phyloP scores from a whole-genome alignment of 495 filamentous ascomycete species.

The Neurospora sp. region DNA sequence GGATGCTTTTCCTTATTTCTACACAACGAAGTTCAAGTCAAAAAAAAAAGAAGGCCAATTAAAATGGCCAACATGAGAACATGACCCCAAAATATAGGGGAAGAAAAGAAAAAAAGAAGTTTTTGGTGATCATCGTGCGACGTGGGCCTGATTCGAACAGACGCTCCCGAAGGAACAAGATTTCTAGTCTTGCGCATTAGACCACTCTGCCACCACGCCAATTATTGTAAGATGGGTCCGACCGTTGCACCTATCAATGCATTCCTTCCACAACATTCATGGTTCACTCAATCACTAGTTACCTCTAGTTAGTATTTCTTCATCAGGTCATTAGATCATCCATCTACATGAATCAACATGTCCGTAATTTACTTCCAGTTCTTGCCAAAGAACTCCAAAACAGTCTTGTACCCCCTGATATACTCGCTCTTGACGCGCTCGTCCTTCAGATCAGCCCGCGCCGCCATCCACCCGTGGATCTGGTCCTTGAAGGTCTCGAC shows the following conservation, averaged over 20 bases:
- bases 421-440: constrained; percentile 63
- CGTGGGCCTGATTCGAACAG: not conserved
- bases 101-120: not conserved
- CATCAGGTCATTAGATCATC: not conserved
- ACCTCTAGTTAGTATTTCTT: not conserved
- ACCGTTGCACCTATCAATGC: not conserved
- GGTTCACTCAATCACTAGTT: not conserved
- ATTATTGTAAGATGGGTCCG: not conserved
- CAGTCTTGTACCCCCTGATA: constrained; percentile 63
- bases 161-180: not conserved
- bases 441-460: constrained; percentile 58
- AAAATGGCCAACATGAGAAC: not conserved
- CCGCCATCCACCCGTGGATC: constrained; percentile 91
- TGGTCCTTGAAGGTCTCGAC: constrained; percentile 75
- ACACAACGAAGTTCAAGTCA: not conserved
- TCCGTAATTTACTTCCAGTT: constrained; percentile 30
- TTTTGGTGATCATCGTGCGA: not conserved
- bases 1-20: not conserved
- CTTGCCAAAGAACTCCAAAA: constrained; percentile 66
- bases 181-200: not conserved
- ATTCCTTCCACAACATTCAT: not conserved
- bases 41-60: not conserved
- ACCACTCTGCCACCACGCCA: not conserved
- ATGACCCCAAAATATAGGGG: not conserved
- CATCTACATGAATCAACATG: not conserved